phyloP scores from a whole-genome alignment of 306 rosid species.

The Dalbergia cochinchinensis region DNA sequence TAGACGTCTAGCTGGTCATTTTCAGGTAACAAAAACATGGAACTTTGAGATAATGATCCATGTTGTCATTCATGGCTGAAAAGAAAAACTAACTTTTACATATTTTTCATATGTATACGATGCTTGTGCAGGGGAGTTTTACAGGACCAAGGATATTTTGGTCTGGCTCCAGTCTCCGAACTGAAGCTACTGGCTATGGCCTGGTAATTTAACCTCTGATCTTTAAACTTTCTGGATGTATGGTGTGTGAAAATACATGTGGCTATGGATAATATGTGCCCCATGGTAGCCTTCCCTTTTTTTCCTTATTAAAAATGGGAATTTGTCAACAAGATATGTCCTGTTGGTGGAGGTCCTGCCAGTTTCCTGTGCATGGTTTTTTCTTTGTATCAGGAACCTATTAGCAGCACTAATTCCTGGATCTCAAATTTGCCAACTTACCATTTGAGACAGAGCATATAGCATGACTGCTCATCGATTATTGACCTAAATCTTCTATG shows the following conservation, averaged over 20 bases:
- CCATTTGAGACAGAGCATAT: neutral
- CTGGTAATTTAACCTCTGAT: slow-evolving; percentile 66
- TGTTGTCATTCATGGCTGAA: slow-evolving; percentile 25
- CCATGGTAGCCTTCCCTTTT: neutral
- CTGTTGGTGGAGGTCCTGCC: neutral
- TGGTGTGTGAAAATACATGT: slow-evolving; percentile 27
- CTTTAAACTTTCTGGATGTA: slow-evolving; percentile 35
- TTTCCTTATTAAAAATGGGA: neutral
- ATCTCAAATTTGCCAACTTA: neutral
- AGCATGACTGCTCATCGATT: slow-evolving; percentile 1
- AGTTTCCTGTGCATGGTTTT: slow-evolving; percentile 3
- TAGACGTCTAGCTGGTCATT: slow-evolving; percentile 89
- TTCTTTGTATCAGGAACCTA: neutral
- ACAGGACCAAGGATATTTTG: slow-evolving; percentile 94
- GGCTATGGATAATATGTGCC: slow-evolving; percentile 15
- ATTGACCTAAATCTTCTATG: neutral
- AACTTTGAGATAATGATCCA: slow-evolving; percentile 16
- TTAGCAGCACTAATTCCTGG: neutral
- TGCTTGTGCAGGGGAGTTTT: slow-evolving; percentile 89
- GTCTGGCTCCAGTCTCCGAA: slow-evolving; percentile 95
- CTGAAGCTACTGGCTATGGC: slow-evolving; percentile 93
- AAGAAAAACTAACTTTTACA: slow-evolving; percentile 40
- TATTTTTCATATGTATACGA: slow-evolving; percentile 54
- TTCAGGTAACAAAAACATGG: slow-evolving; percentile 63
- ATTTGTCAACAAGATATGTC: neutral